These are phyloP conservation scores for Cardamine occulta DNA, from an alignment of 345 rosid species.

Conservation along the genomic window DNA sequence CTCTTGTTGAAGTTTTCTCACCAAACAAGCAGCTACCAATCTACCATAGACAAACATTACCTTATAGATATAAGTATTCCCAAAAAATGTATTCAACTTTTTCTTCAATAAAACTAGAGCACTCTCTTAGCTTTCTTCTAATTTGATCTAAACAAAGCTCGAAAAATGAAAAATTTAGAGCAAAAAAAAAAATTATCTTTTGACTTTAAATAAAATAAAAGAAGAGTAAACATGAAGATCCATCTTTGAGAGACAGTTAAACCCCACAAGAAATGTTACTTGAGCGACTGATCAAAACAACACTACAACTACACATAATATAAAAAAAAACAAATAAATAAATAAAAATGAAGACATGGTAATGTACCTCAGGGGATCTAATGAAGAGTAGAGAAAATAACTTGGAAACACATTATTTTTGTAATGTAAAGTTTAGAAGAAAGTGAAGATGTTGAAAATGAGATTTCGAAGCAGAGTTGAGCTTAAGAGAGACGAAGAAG, in stretches of 20 bases:
- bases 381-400: constrained; percentile 17
- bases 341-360: neutral
- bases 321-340: neutral
- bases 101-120: constrained; percentile 1
- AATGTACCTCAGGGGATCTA: constrained; percentile 42
- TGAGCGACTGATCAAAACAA: constrained; percentile 39
- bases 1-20: constrained; percentile 41
- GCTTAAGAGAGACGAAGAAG: constrained; percentile 26
- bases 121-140: constrained; percentile 23
- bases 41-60: constrained; percentile 34
- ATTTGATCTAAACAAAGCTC: constrained; percentile 36
- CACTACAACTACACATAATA: constrained; percentile 37
- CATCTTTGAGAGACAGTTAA: constrained; percentile 34
- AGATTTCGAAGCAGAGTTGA: constrained; percentile 35
- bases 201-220: constrained; percentile 14
- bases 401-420: neutral
- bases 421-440: constrained; percentile 20
- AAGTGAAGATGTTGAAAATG: constrained; percentile 32
- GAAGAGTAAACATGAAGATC: constrained; percentile 45
- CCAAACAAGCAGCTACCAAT: constrained; percentile 43
- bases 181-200: neutral
- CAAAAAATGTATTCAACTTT: neutral
- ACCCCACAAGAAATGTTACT: constrained; percentile 43
- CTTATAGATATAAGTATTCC: constrained; percentile 26
- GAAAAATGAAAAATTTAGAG: neutral